Base-by-base conservation (phyloP, 352 stramenopile genomes). In the Phytophthora sojae region DNA sequence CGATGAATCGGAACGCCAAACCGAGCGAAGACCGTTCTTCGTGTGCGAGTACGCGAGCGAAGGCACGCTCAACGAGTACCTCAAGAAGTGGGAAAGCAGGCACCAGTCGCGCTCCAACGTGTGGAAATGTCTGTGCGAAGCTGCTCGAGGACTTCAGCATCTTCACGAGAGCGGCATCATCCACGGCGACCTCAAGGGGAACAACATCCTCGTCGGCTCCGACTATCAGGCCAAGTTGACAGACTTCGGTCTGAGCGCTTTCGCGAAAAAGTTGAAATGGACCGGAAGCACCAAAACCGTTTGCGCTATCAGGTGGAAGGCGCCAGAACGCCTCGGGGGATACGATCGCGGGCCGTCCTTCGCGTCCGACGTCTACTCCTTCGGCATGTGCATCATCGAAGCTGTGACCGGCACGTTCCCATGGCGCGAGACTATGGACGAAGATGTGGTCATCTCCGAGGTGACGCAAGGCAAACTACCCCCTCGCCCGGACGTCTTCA, bases 111-210 rank as follows among this genome's bases (percentile, higher is more conserved):
- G 52, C 2, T 61, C 53, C 45, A 44, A 73, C 29, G 53, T 64
- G 5, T 77, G 69, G 69, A 69, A 35, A 29, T 73, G 57, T 49
- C 19, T 74, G 49, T 52, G 26, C 23, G 66, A 83, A 65, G 66
- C 73, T 50, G 62, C 76, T 57, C 69, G 54, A 44, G 73, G 73
- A 2, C 61, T 83, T 25, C 62, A 70, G 21, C 52, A 79, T 25
- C 47, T 83, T 19, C 76, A 81, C 56, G 54, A 75, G 8, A 62
- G 75, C 12, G 61, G 75, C 4, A 77, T 91, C 30, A 73, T 97
- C 17, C 91, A 97, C 53, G 80, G 90, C 8, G 88, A 97, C 63
- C 77, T 97, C 17, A 97, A 97, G 73, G 81, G 82, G 26, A 88
- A 83, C 54, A 97, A 97, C 62, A 77, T 97, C 37, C 71, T 97